These are phyloP conservation scores for Xylariaceae sp. DNA, from an alignment of 2,329 filamentous ascomycete species.

Conservation along the genomic window DNA sequence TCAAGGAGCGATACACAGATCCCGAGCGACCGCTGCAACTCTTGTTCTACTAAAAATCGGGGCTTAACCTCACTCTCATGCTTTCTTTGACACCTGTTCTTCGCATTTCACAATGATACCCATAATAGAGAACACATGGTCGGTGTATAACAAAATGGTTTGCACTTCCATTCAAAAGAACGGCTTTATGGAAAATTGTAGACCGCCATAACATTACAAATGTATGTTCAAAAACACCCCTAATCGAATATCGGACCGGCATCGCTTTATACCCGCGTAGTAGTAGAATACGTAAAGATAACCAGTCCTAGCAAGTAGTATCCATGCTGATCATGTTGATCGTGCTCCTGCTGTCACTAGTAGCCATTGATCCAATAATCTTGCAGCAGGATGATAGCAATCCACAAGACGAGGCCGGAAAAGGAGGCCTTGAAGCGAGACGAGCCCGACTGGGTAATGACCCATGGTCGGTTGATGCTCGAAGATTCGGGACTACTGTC, in stretches of 20 bases:
- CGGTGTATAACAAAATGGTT: conserved; percentile 18
- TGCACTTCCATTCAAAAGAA: conserved; percentile 13
- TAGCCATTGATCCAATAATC: conserved; percentile 28
- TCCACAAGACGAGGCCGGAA: conserved; percentile 27
- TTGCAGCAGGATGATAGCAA: conserved; percentile 23
- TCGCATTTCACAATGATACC: conserved; percentile 24
- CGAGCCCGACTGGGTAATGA: conserved; percentile 22
- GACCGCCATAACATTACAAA: conserved; percentile 22
- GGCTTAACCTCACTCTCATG: neutral
- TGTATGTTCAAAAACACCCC: conserved; percentile 20
- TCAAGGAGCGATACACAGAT: conserved; percentile 64
- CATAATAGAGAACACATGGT: conserved; percentile 12
- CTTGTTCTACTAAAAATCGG: conserved; percentile 55
- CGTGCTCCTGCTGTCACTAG: conserved; percentile 11
- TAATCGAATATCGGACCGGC: conserved; percentile 6
- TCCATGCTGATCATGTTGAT: conserved; percentile 16
- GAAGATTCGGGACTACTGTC: conserved; percentile 16
- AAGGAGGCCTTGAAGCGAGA: conserved; percentile 21
- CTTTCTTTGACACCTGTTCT: neutral
- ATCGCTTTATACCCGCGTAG: conserved; percentile 7
- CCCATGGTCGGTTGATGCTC: conserved; percentile 24
- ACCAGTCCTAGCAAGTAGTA: conserved; percentile 5
- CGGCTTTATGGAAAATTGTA: conserved; percentile 20
- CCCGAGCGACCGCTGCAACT: conserved; percentile 54
- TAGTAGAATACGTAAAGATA: conserved; percentile 13